A percentile compares a stretch with the other conserved stretches of the same genome.
Evolutionary conservation across 306 rosid genomes (phyloP).

Genomic region (Echinosophora koreensis): DNA sequence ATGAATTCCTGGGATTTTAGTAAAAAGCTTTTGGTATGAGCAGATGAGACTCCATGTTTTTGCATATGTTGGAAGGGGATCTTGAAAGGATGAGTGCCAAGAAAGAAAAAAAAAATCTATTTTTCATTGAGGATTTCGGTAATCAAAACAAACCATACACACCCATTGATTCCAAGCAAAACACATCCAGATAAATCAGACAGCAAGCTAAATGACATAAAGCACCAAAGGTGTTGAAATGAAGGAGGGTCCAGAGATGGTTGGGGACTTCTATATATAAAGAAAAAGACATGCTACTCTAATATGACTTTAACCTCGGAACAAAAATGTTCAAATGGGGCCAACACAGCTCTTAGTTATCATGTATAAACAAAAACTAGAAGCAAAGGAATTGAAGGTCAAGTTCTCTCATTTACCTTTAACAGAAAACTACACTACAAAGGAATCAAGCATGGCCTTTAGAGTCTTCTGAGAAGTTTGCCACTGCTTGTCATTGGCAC

Average conservation of each 20-base stretch:
- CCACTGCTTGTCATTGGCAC: slow-evolving; percentile 97
- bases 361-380: slow-evolving; percentile 36
- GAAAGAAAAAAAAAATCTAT: no score
- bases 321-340: slow-evolving; percentile 21
- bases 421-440: slow-evolving; percentile 63
- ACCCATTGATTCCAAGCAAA: no score
- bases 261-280: slow-evolving; percentile 22
- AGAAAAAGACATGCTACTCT: slow-evolving; percentile 19
- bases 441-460: slow-evolving; percentile 90
- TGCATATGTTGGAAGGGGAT: no score
- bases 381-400: slow-evolving; percentile 37
- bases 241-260: not conserved
- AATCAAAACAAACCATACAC: no score
- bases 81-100: no score
- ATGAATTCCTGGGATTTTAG: no score
- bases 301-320: slow-evolving; percentile 27
- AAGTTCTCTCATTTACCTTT: slow-evolving; percentile 43
- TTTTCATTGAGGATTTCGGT: no score
- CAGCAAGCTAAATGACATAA: no score
- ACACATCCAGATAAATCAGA: no score
- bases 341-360: slow-evolving; percentile 29
- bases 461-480: slow-evolving; percentile 73
- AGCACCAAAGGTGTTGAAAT: not conserved
- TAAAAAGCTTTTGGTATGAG: no score
- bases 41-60: no score